Conservation (phyloP, 495 filamentous ascomycete species). For the Aspergillus homomorphus region DNA sequence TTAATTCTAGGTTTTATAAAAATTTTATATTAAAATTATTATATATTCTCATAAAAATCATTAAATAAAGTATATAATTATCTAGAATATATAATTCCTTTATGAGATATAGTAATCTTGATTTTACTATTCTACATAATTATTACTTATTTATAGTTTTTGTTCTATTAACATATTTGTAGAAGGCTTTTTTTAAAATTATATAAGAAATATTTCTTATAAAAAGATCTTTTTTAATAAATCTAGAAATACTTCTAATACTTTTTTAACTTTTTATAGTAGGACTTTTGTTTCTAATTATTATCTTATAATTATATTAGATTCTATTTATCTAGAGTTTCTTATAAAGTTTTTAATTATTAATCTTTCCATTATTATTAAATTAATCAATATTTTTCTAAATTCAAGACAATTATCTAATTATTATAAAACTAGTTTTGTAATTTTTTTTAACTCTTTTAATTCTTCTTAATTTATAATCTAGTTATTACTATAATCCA, state of each 20-base stretch:
- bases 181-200: not conserved
- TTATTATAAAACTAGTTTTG: not conserved
- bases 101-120: not conserved
- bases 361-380: not conserved
- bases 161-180: not conserved
- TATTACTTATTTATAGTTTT: not conserved
- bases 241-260: not conserved
- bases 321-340: not conserved
- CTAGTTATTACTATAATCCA: not conserved
- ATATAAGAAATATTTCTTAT: not conserved
- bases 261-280: not conserved
- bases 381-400: not conserved
- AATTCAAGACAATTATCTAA: not conserved
- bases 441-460: not conserved
- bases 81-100: not conserved
- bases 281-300: not conserved
- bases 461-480: not conserved
- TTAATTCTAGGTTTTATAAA: not conserved
- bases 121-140: not conserved
- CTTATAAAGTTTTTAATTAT: not conserved
- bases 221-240: not conserved
- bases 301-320: not conserved
- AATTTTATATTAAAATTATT: not conserved
- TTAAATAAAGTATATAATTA: not conserved
- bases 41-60: not conserved